Evolutionary conservation across 371 early-diverging fungal genomes (phyloP).

Genomic region (Batkoa obscura): DNA sequence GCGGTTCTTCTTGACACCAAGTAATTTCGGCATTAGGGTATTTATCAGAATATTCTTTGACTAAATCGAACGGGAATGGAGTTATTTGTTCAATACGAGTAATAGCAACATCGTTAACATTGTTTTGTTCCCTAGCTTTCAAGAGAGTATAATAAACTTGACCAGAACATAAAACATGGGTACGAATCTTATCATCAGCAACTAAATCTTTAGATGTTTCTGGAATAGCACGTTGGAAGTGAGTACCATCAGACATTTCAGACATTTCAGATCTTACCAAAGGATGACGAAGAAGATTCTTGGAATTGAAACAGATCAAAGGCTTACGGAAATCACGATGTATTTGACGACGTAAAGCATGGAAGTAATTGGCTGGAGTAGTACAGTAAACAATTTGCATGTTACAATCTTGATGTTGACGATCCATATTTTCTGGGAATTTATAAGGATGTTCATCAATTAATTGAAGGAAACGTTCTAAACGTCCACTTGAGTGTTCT

Average conservation of each 20-base stretch:
- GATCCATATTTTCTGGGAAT: constrained; percentile 54
- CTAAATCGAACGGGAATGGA: constrained; percentile 91
- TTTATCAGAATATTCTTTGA: constrained; percentile 64
- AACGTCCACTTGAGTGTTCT: constrained; percentile 84
- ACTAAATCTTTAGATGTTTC: constrained; percentile 61
- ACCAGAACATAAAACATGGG: constrained; percentile 82
- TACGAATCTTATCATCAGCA: constrained; percentile 57
- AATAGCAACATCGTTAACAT: constrained; percentile 65
- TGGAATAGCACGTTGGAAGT: constrained; percentile 80
- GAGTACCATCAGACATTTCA: constrained; percentile 65
- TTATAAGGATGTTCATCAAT: constrained; percentile 82
- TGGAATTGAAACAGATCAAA: constrained; percentile 73
- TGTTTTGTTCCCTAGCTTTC: constrained; percentile 70
- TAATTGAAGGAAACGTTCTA: constrained; percentile 88
- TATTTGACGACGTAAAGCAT: constrained; percentile 84
- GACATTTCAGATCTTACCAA: constrained; percentile 58
- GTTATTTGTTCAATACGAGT: constrained; percentile 84
- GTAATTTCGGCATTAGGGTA: constrained; percentile 78
- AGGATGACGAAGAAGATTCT: constrained; percentile 86
- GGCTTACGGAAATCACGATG: constrained; percentile 95
- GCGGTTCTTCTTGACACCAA: constrained; percentile 91
- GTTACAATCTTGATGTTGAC: constrained; percentile 93
- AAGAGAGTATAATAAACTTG: constrained; percentile 88
- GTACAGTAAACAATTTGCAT: constrained; percentile 91
- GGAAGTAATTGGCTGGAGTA: constrained; percentile 93